Evolutionary conservation across 257 asterid genomes (phyloP).

Genomic region (Thymus quinquecostatus): DNA sequence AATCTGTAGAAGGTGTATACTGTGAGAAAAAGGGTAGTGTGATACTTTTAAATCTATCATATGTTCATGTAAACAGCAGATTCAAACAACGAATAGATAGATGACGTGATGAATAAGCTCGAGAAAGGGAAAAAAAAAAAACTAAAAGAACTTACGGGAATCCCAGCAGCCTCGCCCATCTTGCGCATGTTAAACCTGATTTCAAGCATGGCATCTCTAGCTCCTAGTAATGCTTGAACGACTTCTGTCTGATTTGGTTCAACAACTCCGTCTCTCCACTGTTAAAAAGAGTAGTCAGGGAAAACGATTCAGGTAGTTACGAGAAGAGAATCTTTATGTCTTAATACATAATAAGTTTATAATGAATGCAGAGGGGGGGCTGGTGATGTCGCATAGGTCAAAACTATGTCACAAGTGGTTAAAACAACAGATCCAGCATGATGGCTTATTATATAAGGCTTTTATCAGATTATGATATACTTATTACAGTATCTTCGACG

Average conservation of each 20-base stretch:
- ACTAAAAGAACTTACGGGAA: conserved; percentile 64
- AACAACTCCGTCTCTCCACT: conserved; percentile 69
- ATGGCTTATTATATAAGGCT: no score
- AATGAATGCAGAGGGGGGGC: no score
- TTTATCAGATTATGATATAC: no score
- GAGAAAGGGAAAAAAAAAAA: neutral
- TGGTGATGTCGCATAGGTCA: no score
- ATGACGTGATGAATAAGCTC: conserved; percentile 1
- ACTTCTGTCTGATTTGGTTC: conserved; percentile 56
- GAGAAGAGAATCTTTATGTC: neutral
- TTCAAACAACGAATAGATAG: neutral
- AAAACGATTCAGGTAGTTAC: neutral
- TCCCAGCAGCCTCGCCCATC: conserved; percentile 97
- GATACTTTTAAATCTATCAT: neutral
- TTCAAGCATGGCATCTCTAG: conserved; percentile 81
- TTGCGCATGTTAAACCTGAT: conserved; percentile 83
- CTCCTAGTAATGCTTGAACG: conserved; percentile 78
- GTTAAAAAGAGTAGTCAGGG: conserved; percentile 27
- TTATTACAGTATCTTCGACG: no score
- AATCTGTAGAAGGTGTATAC: conserved; percentile 53
- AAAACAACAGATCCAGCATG: no score
- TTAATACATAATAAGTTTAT: no score
- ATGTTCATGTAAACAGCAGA: neutral
- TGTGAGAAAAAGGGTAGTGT: neutral
- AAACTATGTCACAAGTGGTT: no score